Percentiles rank a stretch among this genome's conserved stretches.
Conservation (phyloP, 2,329 filamentous ascomycete species). For the Aureobasidium sp. region DNA sequence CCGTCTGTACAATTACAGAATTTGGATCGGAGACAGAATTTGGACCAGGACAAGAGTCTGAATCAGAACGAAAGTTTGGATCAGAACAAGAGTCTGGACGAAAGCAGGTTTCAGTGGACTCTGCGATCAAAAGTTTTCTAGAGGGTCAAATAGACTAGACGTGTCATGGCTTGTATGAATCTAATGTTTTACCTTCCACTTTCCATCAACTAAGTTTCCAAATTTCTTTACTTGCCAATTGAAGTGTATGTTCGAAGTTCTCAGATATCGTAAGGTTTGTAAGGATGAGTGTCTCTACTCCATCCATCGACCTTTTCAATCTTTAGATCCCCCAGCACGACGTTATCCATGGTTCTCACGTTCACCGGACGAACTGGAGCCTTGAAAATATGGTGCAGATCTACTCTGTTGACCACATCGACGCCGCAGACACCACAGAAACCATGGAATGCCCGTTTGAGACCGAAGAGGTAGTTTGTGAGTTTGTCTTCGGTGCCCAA, state of each 20-base stretch:
- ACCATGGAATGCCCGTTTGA: not conserved
- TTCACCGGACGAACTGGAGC: conserved; percentile 3
- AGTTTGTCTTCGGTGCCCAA: conserved; percentile 9
- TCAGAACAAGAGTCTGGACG: too few relatives aligned
- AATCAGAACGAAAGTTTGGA: too few relatives aligned
- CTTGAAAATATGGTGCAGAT: not conserved
- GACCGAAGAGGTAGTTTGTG: conserved; percentile 3
- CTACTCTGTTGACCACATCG: conserved; percentile 9
- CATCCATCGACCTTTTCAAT: conserved; percentile 12
- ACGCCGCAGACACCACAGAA: conserved; percentile 17
- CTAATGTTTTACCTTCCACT: too few relatives aligned
- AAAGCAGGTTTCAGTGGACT: not conserved
- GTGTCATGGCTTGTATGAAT: not conserved
- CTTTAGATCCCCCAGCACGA: not conserved
- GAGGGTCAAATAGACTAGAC: not conserved
- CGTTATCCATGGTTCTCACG: conserved; percentile 4
- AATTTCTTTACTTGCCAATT: not conserved
- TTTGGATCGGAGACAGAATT: not conserved
- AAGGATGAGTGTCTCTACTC: not conserved
- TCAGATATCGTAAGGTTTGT: conserved; percentile 10
- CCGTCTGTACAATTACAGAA: not conserved
- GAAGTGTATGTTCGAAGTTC: too few relatives aligned
- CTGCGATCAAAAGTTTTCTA: not conserved
- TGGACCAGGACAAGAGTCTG: too few relatives aligned
- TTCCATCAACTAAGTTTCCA: not conserved